Evolutionary conservation across 1,284 basidiomycete genomes (phyloP).

Genomic region (Cryptococcus sp.): DNA sequence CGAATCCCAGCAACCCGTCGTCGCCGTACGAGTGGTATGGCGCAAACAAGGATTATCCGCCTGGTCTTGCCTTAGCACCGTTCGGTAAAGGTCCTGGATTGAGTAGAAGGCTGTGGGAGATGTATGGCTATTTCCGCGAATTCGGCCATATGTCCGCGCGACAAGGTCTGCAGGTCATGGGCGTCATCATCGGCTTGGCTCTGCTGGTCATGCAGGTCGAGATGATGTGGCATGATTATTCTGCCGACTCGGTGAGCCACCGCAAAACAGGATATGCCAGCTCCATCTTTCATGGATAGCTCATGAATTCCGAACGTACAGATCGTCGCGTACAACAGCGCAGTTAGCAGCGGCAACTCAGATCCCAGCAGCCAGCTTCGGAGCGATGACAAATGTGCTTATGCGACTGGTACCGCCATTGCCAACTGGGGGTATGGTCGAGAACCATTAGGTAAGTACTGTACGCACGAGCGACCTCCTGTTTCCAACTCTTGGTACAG

Average conservation of each 20-base stretch:
- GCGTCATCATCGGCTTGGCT: constrained; percentile 23
- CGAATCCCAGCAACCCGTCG: constrained; percentile 3
- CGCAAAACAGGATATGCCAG: neutral
- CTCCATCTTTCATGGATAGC: neutral
- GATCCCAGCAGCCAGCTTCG: neutral
- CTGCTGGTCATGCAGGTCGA: constrained; percentile 28
- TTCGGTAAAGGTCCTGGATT: constrained; percentile 16
- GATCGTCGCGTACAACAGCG: constrained; percentile 6
- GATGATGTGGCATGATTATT: constrained; percentile 29
- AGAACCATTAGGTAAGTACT: constrained; percentile 30
- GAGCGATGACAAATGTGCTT: constrained; percentile 27
- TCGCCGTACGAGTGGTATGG: constrained; percentile 19
- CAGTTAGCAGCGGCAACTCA: neutral
- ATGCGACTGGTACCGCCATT: constrained; percentile 30
- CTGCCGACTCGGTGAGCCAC: constrained; percentile 13
- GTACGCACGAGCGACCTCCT: neutral
- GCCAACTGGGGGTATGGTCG: constrained; percentile 29
- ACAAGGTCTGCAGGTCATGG: constrained; percentile 35
- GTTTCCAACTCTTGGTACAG: neutral
- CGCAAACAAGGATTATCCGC: constrained; percentile 11
- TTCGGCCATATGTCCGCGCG: constrained; percentile 17
- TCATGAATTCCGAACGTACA: neutral
- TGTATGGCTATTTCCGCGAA: constrained; percentile 28
- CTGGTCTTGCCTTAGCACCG: constrained; percentile 12
- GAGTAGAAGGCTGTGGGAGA: constrained; percentile 27